Evolutionary conservation across 495 filamentous ascomycete species (phyloP).

Genomic region (Penicillium taxi): DNA sequence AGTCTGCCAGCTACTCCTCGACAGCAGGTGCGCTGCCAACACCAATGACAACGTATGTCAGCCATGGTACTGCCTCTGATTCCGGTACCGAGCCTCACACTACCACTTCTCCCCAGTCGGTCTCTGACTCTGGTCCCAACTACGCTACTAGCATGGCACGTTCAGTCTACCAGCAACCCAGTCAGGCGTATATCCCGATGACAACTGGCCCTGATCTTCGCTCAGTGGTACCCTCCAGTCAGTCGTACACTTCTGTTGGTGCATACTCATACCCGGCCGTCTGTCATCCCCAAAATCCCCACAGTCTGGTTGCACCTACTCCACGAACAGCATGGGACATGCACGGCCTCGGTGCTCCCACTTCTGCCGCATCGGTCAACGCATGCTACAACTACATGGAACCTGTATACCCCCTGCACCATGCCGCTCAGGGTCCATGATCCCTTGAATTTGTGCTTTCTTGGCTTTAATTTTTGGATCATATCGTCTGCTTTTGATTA

Average conservation of each 20-base stretch:
- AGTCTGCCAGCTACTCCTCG: constrained; percentile 49
- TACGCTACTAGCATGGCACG: constrained; percentile 24
- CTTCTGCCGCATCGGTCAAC: constrained; percentile 14
- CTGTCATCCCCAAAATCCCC: constrained; percentile 26
- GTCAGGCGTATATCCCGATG: constrained; percentile 17
- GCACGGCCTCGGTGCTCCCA: constrained; percentile 19
- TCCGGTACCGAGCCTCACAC: constrained; percentile 33
- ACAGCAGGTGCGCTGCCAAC: constrained; percentile 38
- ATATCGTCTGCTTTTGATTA: constrained; percentile 8
- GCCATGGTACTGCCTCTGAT: constrained; percentile 34
- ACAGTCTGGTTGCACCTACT: constrained; percentile 19
- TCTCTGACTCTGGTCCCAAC: constrained; percentile 30
- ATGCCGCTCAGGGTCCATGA: constrained; percentile 12
- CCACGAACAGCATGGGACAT: constrained; percentile 30
- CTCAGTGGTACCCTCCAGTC: constrained; percentile 24
- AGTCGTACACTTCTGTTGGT: constrained; percentile 25
- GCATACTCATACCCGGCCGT: constrained; percentile 31
- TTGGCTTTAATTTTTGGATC: constrained; percentile 5
- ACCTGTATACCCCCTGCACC: constrained; percentile 30
- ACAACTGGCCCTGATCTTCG: constrained; percentile 25
- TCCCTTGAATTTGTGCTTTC: constrained; percentile 1
- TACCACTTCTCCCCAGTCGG: constrained; percentile 38
- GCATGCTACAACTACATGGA: constrained; percentile 32
- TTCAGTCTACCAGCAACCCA: constrained; percentile 22
- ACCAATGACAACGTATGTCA: constrained; percentile 32